These are phyloP conservation scores for Rubus parviflorus DNA, from an alignment of 306 rosid genomes.

Conservation along the genomic window DNA sequence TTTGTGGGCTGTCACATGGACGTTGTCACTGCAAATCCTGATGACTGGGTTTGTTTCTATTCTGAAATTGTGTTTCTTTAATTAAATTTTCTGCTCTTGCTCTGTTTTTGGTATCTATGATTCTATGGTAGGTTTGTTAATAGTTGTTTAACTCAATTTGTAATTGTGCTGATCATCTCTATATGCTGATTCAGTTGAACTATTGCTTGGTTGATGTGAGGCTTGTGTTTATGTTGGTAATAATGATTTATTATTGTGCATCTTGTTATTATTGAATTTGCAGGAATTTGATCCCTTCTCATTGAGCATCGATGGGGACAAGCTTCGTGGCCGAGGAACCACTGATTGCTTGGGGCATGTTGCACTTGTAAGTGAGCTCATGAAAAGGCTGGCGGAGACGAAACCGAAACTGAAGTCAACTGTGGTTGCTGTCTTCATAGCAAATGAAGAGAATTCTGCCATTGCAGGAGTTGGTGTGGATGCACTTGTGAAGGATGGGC, in stretches of 20 bases:
- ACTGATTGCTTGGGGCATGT: conserved; percentile 96
- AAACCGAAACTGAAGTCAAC: conserved; percentile 71
- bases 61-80: too few species aligned
- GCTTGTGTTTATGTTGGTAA: not conserved
- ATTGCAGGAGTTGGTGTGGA: conserved; percentile 86
- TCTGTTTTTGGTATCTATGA: not conserved
- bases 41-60: conserved; percentile 65
- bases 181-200: not conserved
- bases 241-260: not conserved
- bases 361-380: conserved; percentile 79
- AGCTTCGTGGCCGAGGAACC: conserved; percentile 90
- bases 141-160: not conserved
- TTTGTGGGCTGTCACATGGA: conserved; percentile 95
- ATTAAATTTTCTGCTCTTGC: not conserved
- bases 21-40: conserved; percentile 88
- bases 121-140: not conserved
- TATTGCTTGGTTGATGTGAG: not conserved
- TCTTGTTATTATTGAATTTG: not conserved
- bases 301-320: conserved; percentile 81
- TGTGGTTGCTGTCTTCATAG: conserved; percentile 85
- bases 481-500: conserved; percentile 81
- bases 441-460: conserved; percentile 87
- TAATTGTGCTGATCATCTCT: not conserved
- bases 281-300: conserved; percentile 96
- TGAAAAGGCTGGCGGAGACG: conserved; percentile 79